phyloP scores from a whole-genome alignment of 1,139 yeast species.

The Lodderomyces theae region DNA sequence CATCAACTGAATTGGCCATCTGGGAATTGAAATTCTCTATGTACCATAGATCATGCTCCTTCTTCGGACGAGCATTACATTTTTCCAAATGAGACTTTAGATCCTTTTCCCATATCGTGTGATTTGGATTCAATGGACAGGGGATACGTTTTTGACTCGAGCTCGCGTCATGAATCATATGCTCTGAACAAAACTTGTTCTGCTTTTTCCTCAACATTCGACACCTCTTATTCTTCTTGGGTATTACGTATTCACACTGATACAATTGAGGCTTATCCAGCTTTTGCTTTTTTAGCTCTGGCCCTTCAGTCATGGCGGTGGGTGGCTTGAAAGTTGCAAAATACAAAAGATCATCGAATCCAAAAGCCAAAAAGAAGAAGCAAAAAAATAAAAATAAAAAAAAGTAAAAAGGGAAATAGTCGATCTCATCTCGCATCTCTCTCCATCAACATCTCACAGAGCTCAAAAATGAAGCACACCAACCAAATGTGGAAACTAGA shows the following conservation, averaged over 20 bases:
- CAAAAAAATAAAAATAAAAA: too few relatives aligned
- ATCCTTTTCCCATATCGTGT: slow-evolving; percentile 65
- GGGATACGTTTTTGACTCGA: slow-evolving; percentile 48
- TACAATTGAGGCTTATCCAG: slow-evolving; percentile 10
- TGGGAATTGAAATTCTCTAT: slow-evolving; percentile 33
- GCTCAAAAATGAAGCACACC: slow-evolving; percentile 10
- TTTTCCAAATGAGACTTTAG: slow-evolving; percentile 55
- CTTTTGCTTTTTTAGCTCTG: slow-evolving; percentile 4
- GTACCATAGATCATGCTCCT: slow-evolving; percentile 43
- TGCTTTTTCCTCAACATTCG: slow-evolving; percentile 56
- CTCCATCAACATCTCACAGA: slow-evolving; percentile 8
- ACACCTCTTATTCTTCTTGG: slow-evolving; percentile 49
- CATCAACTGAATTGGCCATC: slow-evolving; percentile 2
- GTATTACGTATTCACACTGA: slow-evolving; percentile 44
- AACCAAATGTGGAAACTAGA: slow-evolving; percentile 49
- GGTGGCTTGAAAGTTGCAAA: slow-evolving; percentile 4
- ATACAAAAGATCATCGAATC: too few relatives aligned
- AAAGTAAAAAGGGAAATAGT: slow-evolving; percentile 2
- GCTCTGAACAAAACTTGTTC: slow-evolving; percentile 63
- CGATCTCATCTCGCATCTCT: slow-evolving; percentile 2
- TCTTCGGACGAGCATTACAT: slow-evolving; percentile 51
- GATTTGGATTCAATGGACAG: slow-evolving; percentile 77
- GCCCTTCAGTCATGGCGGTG: slow-evolving; percentile 2
- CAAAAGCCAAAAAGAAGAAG: too few relatives aligned
- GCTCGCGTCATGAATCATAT: slow-evolving; percentile 27